Conservation (phyloP, 2,329 filamentous ascomycete genomes). For the Ophiobolus disseminans region DNA sequence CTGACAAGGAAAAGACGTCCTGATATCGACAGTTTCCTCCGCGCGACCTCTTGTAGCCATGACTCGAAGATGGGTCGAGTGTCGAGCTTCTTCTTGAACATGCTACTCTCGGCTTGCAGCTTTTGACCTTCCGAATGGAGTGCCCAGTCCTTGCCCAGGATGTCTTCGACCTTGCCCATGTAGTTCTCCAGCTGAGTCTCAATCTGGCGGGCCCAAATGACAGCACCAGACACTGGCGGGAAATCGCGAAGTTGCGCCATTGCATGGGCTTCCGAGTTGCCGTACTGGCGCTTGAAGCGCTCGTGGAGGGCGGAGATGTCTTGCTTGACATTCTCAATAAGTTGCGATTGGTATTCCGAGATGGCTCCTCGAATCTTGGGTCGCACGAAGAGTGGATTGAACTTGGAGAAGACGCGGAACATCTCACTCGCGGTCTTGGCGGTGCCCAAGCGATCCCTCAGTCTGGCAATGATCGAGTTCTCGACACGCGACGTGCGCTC, state of each 20-base stretch:
- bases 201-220: slow-evolving; percentile 97
- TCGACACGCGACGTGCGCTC: slow-evolving; percentile 96
- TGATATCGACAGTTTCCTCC: slow-evolving; percentile 88
- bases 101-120: slow-evolving; percentile 84
- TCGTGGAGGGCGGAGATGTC: slow-evolving; percentile 94
- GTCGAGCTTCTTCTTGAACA: slow-evolving; percentile 96
- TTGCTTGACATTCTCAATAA: slow-evolving; percentile 97
- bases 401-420: slow-evolving; percentile 99
- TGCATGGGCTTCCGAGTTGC: slow-evolving; percentile 94
- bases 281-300: slow-evolving; percentile 98
- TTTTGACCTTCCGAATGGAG: slow-evolving; percentile 95
- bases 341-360: slow-evolving; percentile 95
- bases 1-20: slow-evolving; percentile 90
- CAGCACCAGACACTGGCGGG: slow-evolving; percentile 93
- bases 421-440: slow-evolving; percentile 99
- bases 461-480: slow-evolving; percentile 95
- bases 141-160: slow-evolving; percentile 92
- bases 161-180: slow-evolving; percentile 99
- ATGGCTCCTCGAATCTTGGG: slow-evolving; percentile 99
- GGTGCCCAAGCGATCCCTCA: slow-evolving; percentile 90
- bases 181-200: slow-evolving; percentile 94
- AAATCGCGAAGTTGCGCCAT: slow-evolving; percentile 98
- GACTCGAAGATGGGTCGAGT: slow-evolving; percentile 93
- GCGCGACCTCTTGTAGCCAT: slow-evolving; percentile 89
- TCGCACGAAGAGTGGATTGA: slow-evolving; percentile 97